Evolutionary conservation across 2,329 filamentous ascomycete genomes (phyloP), one percentile per base, ranked within the genome.

Genomic region (Didymella sp.): DNA sequence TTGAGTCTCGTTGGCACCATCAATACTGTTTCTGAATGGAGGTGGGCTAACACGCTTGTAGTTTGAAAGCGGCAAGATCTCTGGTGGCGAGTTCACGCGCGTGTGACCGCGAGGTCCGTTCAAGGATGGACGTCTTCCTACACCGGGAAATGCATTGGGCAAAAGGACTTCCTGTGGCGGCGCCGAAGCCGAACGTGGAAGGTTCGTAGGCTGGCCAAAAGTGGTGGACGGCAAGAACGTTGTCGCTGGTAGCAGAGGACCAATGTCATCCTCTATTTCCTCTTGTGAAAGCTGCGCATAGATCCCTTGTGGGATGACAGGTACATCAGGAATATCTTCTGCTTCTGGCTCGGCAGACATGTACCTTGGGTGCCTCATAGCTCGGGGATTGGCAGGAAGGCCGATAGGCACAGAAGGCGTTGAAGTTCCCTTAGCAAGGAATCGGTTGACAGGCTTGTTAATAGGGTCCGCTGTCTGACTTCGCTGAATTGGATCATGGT

Each of bases 381-480:
- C 92, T 78, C 91, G 88, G 27, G 94, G 93, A 0, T 93, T 97
- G 2, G 92, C 91, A 13, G 94, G 92, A n/a, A 96, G 83, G 0
- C 92, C 93, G 48, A 94, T 84, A 6, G 85, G 82, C 1, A 79
- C 79, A 13, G 82, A 81, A 13, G 84, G 80, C 1, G 82, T 82
- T 2, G 80, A 77, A 2, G 78, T 79, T 15, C 76, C 76, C 7
- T 64, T 63, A 19, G 66, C 58, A n/a, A 67, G 69, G 15, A 69
- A 66, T 35, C 68, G 73, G 44, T 66, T 73, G 3, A 67, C 70
- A 8, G 73, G 72, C 55, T 73, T 72, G 56, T 77, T 77, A 6
- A 78, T 74, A 2, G 87, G 85, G 58, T 89, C 87, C 1, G 85
- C 87, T 7, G 89, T 90, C 42, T 86, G 84, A 66, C 87, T 88